A percentile compares a stretch with the other conserved stretches of the same genome.
These are phyloP conservation scores for Microthlaspi erraticum DNA, from an alignment of 345 rosid species.

Conservation along the genomic window DNA sequence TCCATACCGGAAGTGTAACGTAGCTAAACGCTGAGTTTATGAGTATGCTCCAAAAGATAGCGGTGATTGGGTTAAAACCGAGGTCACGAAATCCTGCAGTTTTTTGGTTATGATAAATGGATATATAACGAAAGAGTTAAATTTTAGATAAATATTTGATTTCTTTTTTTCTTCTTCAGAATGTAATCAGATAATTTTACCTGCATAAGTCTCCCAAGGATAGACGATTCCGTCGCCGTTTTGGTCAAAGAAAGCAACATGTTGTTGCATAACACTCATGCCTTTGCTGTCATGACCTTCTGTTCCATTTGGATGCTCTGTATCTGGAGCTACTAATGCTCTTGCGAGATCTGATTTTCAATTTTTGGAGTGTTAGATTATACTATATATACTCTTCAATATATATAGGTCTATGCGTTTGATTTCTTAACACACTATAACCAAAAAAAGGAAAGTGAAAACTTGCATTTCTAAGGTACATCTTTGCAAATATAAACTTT, in stretches of 20 bases:
- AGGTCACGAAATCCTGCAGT: conserved; percentile 59
- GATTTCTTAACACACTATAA: not conserved
- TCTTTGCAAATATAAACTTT: no score
- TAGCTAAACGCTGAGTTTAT: conserved; percentile 62
- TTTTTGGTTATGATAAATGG: not conserved
- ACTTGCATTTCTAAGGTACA: no score
- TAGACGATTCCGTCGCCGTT: conserved; percentile 76
- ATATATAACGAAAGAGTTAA: not conserved
- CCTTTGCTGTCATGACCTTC: conserved; percentile 57
- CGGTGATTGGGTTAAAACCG: conserved; percentile 62
- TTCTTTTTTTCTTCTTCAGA: not conserved
- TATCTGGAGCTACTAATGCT: conserved; percentile 75
- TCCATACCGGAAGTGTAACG: conserved; percentile 67
- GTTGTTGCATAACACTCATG: conserved; percentile 86
- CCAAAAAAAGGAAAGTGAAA: no score
- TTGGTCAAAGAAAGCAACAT: conserved; percentile 76
- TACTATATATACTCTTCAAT: not conserved
- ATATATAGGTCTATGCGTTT: not conserved
- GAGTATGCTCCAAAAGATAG: conserved; percentile 48
- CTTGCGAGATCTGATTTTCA: conserved; percentile 66
- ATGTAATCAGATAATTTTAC: conserved; percentile 36
- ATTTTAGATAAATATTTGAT: not conserved
- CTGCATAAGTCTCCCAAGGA: conserved; percentile 82
- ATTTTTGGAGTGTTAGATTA: not conserved
- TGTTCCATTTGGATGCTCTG: conserved; percentile 73